Percentiles rank a stretch among this genome's conserved stretches.
Evolutionary conservation across 805 yeast genomes (phyloP).

Genomic region (Wickerhamiella cacticola): DNA sequence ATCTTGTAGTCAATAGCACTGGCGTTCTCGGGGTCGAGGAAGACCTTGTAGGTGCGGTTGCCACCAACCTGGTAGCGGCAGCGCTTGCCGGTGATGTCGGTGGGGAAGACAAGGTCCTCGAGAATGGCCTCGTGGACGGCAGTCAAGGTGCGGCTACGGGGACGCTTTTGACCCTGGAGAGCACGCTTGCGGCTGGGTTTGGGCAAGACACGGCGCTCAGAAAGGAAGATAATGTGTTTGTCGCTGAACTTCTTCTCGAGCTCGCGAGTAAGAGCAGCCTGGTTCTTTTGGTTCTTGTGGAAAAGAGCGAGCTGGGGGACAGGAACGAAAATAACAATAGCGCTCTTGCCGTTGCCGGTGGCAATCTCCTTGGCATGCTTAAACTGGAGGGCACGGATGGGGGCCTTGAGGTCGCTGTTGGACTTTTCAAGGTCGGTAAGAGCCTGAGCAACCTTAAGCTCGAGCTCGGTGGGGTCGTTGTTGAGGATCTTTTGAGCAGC

Average conservation of each 20-base stretch:
- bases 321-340: slow-evolving; percentile 96
- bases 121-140: slow-evolving; percentile 97
- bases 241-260: slow-evolving; percentile 99
- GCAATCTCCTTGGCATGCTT: slow-evolving; percentile 97
- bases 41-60: slow-evolving; percentile 93
- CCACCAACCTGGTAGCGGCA: slow-evolving; percentile 98
- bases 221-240: slow-evolving; percentile 97
- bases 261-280: slow-evolving; percentile 87
- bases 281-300: slow-evolving; percentile 98
- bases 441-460: slow-evolving; percentile 98
- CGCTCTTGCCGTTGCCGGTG: slow-evolving; percentile 97
- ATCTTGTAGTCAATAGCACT: slow-evolving; percentile 95
- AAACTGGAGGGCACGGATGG: slow-evolving; percentile 96
- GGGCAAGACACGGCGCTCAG: slow-evolving; percentile 99
- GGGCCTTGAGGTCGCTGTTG: slow-evolving; percentile 94
- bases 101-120: slow-evolving; percentile 99
- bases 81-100: slow-evolving; percentile 98
- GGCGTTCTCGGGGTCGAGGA: slow-evolving; percentile 95
- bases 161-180: slow-evolving; percentile 95
- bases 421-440: slow-evolving; percentile 87
- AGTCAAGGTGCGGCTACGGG: slow-evolving; percentile 98
- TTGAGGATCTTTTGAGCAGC: slow-evolving; percentile 93
- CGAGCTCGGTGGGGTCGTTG: slow-evolving; percentile 94
- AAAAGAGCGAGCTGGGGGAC: slow-evolving; percentile 82
- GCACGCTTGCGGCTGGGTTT: slow-evolving; percentile 87